These are phyloP conservation scores for slime mould (Dictyostelium discoideum) DNA, from an alignment of 78 protist genomes.

Conservation along the genomic window DNA sequence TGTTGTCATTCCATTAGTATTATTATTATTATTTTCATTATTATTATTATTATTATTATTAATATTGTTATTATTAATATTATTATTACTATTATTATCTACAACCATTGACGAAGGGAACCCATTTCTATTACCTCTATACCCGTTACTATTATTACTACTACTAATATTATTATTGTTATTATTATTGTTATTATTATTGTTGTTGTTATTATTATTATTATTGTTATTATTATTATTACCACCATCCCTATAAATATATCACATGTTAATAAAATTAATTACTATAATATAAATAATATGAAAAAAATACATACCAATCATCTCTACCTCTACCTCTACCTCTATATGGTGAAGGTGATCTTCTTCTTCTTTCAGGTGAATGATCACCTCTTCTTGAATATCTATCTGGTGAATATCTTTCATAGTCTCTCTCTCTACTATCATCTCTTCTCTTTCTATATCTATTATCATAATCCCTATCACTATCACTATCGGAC, in stretches of 20 bases:
- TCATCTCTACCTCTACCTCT: slow-evolving; percentile 27
- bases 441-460: slow-evolving; percentile 40
- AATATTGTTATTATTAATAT: no score
- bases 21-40: background rate
- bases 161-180: no score
- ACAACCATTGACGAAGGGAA: background rate
- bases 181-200: background rate
- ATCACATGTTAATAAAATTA: background rate
- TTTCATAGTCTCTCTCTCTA: slow-evolving; percentile 28
- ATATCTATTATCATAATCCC: slow-evolving; percentile 21
- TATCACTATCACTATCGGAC: slow-evolving; percentile 64
- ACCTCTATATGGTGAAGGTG: background rate
- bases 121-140: background rate
- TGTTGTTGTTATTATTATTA: no score
- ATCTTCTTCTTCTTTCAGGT: slow-evolving; percentile 36
- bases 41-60: background rate
- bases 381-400: slow-evolving; percentile 56
- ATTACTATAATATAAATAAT: background rate
- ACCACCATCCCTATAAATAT: background rate
- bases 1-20: background rate
- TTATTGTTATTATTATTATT: background rate
- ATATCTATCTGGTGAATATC: slow-evolving; percentile 36
- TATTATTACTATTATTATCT: background rate
- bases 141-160: background rate
- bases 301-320: background rate